Conservation (phyloP, 805 yeast genomes). For the Alloascoidea hylecoeti region DNA sequence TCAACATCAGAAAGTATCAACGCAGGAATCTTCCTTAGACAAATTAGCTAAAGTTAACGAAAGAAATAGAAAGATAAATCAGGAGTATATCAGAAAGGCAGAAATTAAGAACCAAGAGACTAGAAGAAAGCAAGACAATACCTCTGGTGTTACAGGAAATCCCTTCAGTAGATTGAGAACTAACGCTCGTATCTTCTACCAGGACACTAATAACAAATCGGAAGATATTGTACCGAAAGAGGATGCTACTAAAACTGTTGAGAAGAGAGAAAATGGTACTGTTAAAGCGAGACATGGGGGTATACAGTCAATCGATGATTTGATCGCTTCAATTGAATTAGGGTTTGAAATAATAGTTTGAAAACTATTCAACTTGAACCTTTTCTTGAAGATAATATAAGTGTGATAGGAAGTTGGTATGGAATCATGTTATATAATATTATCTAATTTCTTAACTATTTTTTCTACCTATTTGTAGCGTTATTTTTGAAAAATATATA, state of each 20-base stretch:
- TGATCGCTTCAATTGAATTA: constrained; percentile 21
- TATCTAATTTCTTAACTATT: no score
- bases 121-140: constrained; percentile 24
- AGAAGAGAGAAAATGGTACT: constrained; percentile 6
- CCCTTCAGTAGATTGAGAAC: constrained; percentile 89
- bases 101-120: constrained; percentile 50
- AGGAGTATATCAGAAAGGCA: constrained; percentile 63
- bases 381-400: no score
- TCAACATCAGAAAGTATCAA: constrained; percentile 3
- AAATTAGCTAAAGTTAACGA: constrained; percentile 64
- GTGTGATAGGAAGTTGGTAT: no score
- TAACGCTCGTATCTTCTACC: constrained; percentile 69
- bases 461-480: no score
- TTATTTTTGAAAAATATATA: no score
- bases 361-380: constrained; percentile 3
- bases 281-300: constrained; percentile 1
- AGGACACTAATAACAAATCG: constrained; percentile 27
- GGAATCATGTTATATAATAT: no score
- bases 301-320: constrained; percentile 17
- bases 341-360: constrained; percentile 18
- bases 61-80: constrained; percentile 74
- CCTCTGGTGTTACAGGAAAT: constrained; percentile 31
- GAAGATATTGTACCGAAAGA: constrained; percentile 5
- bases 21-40: constrained; percentile 10
- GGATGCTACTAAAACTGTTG: background rate